Conservation (phyloP, 768 basidiomycete genomes). For the Boletales sp. region DNA sequence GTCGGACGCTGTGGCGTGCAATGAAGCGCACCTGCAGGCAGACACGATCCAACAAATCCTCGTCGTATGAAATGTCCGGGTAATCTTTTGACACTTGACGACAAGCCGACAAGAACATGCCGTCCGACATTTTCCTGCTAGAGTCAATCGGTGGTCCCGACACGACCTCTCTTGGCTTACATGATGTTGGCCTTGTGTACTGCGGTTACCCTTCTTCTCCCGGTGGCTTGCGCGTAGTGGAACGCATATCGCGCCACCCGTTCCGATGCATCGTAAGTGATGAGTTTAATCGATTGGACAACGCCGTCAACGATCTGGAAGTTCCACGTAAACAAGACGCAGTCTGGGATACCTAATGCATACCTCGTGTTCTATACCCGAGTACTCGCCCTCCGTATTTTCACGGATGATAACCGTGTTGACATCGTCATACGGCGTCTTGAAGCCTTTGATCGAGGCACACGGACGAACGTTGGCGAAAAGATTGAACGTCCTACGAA, state of each 20-base stretch:
- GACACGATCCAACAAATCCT: slow-evolving; percentile 94
- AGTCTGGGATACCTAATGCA: slow-evolving; percentile 8
- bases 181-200: slow-evolving; percentile 99
- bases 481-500: slow-evolving; percentile 95
- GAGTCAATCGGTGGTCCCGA: slow-evolving; percentile 11
- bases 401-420: slow-evolving; percentile 98
- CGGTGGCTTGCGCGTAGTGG: slow-evolving; percentile 89
- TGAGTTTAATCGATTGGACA: slow-evolving; percentile 98
- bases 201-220: slow-evolving; percentile 90
- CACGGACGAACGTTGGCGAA: slow-evolving; percentile 99
- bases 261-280: slow-evolving; percentile 98
- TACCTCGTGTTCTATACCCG: slow-evolving; percentile 99
- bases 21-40: slow-evolving; percentile 71
- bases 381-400: slow-evolving; percentile 99
- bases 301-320: slow-evolving; percentile 91
- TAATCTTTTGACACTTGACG: slow-evolving; percentile 94
- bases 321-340: slow-evolving; percentile 10
- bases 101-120: slow-evolving; percentile 98
- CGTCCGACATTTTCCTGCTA: slow-evolving; percentile 98
- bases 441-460: slow-evolving; percentile 92
- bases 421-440: slow-evolving; percentile 97
- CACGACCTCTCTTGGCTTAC: slow-evolving; percentile 42
- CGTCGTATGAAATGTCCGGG: slow-evolving; percentile 91
- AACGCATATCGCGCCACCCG: slow-evolving; percentile 98
- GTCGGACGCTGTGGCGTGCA: not conserved